A percentile compares a stretch with the other conserved stretches of the same genome.
Conservation (phyloP, 2,329 filamentous ascomycete species). For the Claviceps digitariae region DNA sequence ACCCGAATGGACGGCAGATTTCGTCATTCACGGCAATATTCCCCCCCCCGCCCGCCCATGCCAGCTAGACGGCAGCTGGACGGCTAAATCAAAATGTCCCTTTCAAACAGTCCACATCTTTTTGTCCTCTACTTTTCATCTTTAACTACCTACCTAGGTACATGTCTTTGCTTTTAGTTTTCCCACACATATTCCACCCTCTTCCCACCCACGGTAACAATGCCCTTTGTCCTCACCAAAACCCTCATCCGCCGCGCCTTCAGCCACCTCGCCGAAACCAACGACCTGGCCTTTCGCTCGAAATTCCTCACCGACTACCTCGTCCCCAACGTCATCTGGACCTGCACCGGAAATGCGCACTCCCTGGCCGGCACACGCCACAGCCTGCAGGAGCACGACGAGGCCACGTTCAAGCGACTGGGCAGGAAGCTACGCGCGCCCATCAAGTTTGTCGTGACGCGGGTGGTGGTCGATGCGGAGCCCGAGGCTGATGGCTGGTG, state of each 20-base stretch:
- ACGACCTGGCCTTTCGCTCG: slow-evolving; percentile 6
- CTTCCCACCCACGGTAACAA: neutral
- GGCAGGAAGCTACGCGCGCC: slow-evolving; percentile 9
- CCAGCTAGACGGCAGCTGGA: no score
- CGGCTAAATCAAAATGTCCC: no score
- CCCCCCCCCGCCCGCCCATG: no score
- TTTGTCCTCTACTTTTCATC: no score
- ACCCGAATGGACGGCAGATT: no score
- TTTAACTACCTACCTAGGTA: no score
- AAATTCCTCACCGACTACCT: slow-evolving; percentile 10
- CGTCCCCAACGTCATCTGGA: slow-evolving; percentile 11
- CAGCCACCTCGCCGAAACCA: slow-evolving; percentile 9
- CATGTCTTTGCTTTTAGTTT: no score
- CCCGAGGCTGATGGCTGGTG: slow-evolving; percentile 11
- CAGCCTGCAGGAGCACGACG: slow-evolving; percentile 8
- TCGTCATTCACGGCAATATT: no score
- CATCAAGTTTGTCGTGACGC: slow-evolving; percentile 11
- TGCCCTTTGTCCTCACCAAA: slow-evolving; percentile 12
- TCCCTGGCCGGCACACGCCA: slow-evolving; percentile 12
- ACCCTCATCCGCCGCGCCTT: slow-evolving; percentile 10
- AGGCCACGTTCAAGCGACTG: slow-evolving; percentile 10
- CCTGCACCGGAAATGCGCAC: slow-evolving; percentile 12
- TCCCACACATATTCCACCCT: neutral
- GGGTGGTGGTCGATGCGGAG: slow-evolving; percentile 12
- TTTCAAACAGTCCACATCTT: no score